A percentile compares a stretch with the other conserved stretches of the same genome.
These are phyloP conservation scores for Ophiostoma australiae DNA, from an alignment of 2,329 filamentous ascomycete genomes.

Conservation along the genomic window DNA sequence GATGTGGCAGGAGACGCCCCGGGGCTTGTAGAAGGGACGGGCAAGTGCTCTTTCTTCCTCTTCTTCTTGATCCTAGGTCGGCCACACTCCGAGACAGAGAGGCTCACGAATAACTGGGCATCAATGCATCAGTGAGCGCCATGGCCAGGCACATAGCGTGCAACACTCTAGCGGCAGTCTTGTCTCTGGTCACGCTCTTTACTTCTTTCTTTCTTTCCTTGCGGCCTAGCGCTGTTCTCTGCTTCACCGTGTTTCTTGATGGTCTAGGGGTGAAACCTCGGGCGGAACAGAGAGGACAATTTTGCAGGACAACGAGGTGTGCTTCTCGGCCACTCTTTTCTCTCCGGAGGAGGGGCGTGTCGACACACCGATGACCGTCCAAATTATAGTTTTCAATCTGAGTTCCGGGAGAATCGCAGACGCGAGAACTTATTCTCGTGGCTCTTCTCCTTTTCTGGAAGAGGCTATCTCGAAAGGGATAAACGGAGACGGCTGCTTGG, in stretches of 20 bases:
- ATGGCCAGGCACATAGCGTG: background rate
- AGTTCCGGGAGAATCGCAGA: constrained; percentile 30
- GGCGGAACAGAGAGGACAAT: constrained; percentile 19
- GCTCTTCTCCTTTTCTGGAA: constrained; percentile 23
- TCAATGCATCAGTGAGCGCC: background rate
- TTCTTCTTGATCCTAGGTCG: constrained; percentile 3
- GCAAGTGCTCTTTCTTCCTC: background rate
- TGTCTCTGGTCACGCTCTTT: background rate
- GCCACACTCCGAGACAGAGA: background rate
- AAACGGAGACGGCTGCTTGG: background rate
- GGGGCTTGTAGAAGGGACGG: background rate
- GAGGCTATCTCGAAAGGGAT: background rate
- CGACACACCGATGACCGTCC: constrained; percentile 30
- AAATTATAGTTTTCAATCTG: constrained; percentile 40
- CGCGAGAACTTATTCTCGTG: constrained; percentile 12
- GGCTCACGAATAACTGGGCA: background rate
- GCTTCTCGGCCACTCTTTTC: background rate
- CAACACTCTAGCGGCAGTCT: background rate
- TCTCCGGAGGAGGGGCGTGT: background rate
- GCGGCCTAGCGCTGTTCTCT: background rate
- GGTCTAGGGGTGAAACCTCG: background rate
- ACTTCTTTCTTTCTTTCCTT: background rate
- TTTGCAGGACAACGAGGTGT: constrained; percentile 4
- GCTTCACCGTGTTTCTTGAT: background rate
- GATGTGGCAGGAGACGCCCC: background rate